Percentiles rank a stretch among this genome's conserved stretches.
phyloP scores from a whole-genome alignment of 139 green algal genomes.

The Chlamydomonas asymmetrica region DNA sequence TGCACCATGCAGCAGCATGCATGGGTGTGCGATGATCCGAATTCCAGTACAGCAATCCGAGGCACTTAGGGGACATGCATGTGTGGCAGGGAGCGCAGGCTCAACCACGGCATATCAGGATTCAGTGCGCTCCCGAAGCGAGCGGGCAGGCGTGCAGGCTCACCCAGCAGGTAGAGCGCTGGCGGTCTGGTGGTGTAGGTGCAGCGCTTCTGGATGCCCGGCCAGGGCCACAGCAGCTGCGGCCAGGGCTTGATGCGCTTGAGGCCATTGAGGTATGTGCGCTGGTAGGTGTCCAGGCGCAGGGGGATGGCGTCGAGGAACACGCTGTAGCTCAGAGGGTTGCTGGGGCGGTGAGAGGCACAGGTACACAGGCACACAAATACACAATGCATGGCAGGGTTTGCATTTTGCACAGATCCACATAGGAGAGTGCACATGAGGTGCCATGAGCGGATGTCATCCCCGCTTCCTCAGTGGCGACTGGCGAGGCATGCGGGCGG shows the following conservation, averaged over 20 bases:
- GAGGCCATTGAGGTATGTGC: too few relatives aligned
- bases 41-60: neutral
- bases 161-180: neutral
- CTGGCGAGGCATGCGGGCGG: neutral
- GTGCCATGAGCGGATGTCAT: neutral
- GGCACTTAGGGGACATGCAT: neutral
- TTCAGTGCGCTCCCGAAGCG: neutral
- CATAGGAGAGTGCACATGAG: too few relatives aligned
- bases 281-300: neutral
- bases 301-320: neutral
- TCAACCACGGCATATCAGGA: neutral
- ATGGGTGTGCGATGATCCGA: neutral
- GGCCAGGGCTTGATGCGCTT: neutral
- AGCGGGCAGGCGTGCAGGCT: neutral
- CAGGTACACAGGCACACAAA: neutral
- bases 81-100: neutral
- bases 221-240: constrained; percentile 27
- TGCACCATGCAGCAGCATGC: neutral
- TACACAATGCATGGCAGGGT: neutral
- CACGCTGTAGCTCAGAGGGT: constrained; percentile 1
- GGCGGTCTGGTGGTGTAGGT: neutral
- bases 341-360: neutral
- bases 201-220: constrained; percentile 21
- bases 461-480: neutral
- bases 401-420: too few relatives aligned